Evolutionary conservation across 306 rosid species (phyloP).

Genomic region (Oemleria cerasiformis): DNA sequence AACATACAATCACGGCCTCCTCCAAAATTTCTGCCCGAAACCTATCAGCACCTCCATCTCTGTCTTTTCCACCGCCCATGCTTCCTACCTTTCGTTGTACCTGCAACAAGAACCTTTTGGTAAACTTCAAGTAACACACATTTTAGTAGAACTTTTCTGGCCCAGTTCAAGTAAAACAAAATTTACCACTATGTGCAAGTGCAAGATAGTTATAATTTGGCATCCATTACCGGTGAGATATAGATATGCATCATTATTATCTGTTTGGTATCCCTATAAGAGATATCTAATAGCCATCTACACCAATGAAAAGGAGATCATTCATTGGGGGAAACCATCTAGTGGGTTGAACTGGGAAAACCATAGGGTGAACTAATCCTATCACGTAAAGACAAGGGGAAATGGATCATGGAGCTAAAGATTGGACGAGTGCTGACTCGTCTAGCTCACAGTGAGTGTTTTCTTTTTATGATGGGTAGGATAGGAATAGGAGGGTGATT

Average conservation of each 20-base stretch:
- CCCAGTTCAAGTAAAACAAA: background rate
- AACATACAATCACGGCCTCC: conserved; percentile 80
- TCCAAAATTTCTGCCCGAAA: conserved; percentile 72
- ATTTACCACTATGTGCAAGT: background rate
- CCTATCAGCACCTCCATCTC: conserved; percentile 59
- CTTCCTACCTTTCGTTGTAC: conserved; percentile 54
- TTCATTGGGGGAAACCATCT: background rate
- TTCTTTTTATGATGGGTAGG: background rate
- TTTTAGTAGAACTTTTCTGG: background rate
- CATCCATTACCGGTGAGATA: background rate
- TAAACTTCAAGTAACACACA: conserved; percentile 23
- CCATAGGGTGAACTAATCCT: background rate
- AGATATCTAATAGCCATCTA: background rate
- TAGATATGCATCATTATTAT: background rate
- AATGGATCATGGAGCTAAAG: background rate
- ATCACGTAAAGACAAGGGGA: background rate
- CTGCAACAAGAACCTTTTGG: conserved; percentile 42
- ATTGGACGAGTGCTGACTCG: background rate
- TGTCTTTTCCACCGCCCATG: conserved; percentile 55
- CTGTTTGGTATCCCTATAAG: background rate
- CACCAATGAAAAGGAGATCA: background rate
- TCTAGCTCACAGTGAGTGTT: background rate
- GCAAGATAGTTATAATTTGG: background rate
- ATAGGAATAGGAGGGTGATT: background rate
- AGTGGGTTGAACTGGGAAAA: background rate